Evolutionary conservation across 2,329 filamentous ascomycete genomes (phyloP).

Genomic region (Sporothrix phasma): DNA sequence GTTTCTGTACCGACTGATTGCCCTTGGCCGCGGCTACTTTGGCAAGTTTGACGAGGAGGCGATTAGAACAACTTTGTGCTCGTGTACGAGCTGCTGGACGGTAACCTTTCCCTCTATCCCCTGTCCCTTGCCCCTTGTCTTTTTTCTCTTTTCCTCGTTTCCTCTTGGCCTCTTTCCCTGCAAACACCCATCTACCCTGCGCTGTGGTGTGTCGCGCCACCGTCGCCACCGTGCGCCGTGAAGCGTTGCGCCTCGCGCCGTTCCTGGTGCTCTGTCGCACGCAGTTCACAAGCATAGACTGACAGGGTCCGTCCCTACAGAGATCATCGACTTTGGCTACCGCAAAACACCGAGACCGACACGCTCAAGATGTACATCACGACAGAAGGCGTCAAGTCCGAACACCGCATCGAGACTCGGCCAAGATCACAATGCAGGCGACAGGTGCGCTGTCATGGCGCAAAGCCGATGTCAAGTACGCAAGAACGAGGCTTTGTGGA

Average conservation of each 20-base stretch:
- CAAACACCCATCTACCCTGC: not conserved
- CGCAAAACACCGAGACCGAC: constrained; percentile 97
- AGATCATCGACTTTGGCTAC: constrained; percentile 98
- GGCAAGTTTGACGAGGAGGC: constrained; percentile 98
- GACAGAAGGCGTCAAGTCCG: constrained; percentile 94
- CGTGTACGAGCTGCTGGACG: constrained; percentile 92
- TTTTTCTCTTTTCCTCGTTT: no score
- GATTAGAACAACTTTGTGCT: constrained; percentile 99
- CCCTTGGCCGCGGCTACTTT: constrained; percentile 90
- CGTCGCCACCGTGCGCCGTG: not conserved
- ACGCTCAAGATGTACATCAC: constrained; percentile 99
- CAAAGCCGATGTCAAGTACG: constrained; percentile 95
- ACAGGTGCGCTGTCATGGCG: constrained; percentile 96
- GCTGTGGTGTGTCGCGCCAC: not conserved
- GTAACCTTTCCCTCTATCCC: constrained; percentile 34
- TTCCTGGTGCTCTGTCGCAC: not conserved
- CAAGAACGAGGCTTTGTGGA: constrained; percentile 99
- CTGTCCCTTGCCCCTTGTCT: not conserved
- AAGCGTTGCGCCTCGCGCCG: no score
- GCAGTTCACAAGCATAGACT: not conserved
- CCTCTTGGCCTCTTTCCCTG: no score
- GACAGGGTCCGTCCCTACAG: constrained; percentile 35
- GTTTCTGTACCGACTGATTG: constrained; percentile 87
- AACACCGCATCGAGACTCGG: constrained; percentile 76
- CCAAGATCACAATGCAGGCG: constrained; percentile 98